Evolutionary conservation across 208 protist species (phyloP), one percentile per base, ranked within the genome.

Genomic region (Trypanosoma cruzi): DNA sequence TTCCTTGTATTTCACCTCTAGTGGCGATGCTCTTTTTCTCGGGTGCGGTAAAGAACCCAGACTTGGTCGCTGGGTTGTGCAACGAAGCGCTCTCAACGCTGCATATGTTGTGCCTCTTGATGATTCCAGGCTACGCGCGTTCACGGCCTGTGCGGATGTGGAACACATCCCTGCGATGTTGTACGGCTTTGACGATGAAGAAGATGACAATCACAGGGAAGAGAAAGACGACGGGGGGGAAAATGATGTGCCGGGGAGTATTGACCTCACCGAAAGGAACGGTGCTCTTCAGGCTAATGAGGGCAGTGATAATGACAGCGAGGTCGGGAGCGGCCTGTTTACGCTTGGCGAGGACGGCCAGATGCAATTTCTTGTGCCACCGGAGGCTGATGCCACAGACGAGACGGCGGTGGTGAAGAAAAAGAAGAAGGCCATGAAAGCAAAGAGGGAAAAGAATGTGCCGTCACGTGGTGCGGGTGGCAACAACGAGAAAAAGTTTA

Each of bases 1-100:
- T 48, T 80, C 83, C 18, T 68, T 97, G n/a, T 75, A 67, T 59
- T 90, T 95, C 73, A 71, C 79, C 44, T 71, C 74, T 36, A 69
- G 68, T 60, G 86, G 81, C 4, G 79, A 86, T 50, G 66, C 75
- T 8, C 80, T 94, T 3, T 55, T 84, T 61, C 65, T 93, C 26
- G 84, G 77, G 11, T 82, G 79, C 72, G 79, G 80, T 28, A 95
- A 95, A 69, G 90, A 97, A 74, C 86, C 88, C 18, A 80, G 92
- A 10, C 80, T 82, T 2, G 92, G 92, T 0, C 89, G 92, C 8
- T 97, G 92, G 90, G 83, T 94, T 13, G 87, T 93, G 72, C 79
- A 79, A 46, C 73, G 78, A n/a, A 53, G 62, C 20, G 84, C 90
- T n/a, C 78, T 85, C 31, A 97, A 97, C 66, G 75, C 79, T 18